phyloP scores from a whole-genome alignment of 805 yeast species.

The Zygosaccharomyces gambellarensis region DNA sequence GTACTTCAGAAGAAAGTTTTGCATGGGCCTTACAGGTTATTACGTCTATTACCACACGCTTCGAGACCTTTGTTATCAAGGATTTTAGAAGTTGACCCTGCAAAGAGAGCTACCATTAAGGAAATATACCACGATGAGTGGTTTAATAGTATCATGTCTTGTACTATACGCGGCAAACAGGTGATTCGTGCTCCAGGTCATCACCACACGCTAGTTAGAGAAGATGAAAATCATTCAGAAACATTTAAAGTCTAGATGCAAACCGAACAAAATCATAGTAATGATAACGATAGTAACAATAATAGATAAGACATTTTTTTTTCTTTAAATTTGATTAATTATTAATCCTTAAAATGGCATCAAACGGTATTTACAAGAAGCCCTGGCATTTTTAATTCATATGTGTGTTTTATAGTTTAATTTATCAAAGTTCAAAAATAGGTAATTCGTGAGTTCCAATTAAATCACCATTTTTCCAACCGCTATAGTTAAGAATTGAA shows the following conservation, averaged over 20 bases:
- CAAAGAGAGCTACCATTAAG: constrained; percentile 57
- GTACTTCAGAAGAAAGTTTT: constrained; percentile 46
- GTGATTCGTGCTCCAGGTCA: constrained; percentile 45
- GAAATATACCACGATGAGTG: constrained; percentile 67
- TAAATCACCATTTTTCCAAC: constrained; percentile 10
- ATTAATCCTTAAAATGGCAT: background rate
- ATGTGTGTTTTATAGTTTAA: background rate
- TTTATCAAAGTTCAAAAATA: constrained; percentile 2
- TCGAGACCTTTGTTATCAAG: constrained; percentile 67
- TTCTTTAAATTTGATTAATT: background rate
- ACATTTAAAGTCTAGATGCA: constrained; percentile 36
- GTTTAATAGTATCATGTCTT: constrained; percentile 57
- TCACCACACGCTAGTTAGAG: constrained; percentile 45
- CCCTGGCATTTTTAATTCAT: background rate
- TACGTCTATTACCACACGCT: constrained; percentile 80
- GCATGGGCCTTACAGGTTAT: constrained; percentile 77
- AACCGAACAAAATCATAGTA: background rate
- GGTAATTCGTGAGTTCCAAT: constrained; percentile 4
- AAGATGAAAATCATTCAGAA: constrained; percentile 43
- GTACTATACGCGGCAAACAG: constrained; percentile 47
- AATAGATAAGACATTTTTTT: background rate
- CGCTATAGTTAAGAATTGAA: constrained; percentile 24
- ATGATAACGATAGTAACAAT: background rate
- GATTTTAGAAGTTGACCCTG: constrained; percentile 60
- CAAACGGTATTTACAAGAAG: background rate